A percentile compares a stretch with the other conserved stretches of the same genome.
phyloP scores from a whole-genome alignment of 2,329 filamentous ascomycete species.

The Colletotrichum kahawae region DNA sequence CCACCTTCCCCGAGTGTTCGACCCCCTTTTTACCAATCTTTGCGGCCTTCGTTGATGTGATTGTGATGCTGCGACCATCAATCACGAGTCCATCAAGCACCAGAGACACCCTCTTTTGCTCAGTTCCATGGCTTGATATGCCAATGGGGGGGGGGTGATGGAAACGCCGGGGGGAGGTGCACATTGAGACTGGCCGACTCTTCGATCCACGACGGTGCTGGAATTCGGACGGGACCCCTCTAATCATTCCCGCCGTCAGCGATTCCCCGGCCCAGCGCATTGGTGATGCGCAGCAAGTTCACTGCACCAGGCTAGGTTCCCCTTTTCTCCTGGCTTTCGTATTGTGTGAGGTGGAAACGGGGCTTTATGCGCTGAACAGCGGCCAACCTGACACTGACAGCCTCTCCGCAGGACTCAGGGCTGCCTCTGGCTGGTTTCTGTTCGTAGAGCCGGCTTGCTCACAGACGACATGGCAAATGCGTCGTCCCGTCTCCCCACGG shows the following conservation, averaged over 20 bases:
- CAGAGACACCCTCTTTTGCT: not conserved
- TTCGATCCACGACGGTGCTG: not conserved
- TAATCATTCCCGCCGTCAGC: slow-evolving; percentile 1
- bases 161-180: not conserved
- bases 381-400: slow-evolving; percentile 9
- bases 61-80: slow-evolving; percentile 1
- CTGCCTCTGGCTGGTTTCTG: not conserved
- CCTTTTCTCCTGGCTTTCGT: slow-evolving; percentile 9
- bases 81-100: not conserved
- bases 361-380: slow-evolving; percentile 20
- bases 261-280: not conserved
- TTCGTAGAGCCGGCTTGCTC: not conserved
- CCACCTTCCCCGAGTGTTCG: slow-evolving; percentile 18
- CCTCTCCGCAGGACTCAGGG: not conserved
- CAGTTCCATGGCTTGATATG: slow-evolving; percentile 1
- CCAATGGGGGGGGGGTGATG: not conserved
- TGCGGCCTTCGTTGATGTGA: not conserved
- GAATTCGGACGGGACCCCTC: not conserved
- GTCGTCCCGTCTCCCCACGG: not conserved
- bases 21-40: slow-evolving; percentile 9
- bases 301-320: slow-evolving; percentile 6
- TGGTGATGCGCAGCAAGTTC: slow-evolving; percentile 7
- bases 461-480: not conserved
- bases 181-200: not conserved
- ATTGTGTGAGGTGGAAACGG: slow-evolving; percentile 7